Evolutionary conservation across 352 stramenopile genomes (phyloP).

Genomic region (Thalassiosira livingstoniorum): DNA sequence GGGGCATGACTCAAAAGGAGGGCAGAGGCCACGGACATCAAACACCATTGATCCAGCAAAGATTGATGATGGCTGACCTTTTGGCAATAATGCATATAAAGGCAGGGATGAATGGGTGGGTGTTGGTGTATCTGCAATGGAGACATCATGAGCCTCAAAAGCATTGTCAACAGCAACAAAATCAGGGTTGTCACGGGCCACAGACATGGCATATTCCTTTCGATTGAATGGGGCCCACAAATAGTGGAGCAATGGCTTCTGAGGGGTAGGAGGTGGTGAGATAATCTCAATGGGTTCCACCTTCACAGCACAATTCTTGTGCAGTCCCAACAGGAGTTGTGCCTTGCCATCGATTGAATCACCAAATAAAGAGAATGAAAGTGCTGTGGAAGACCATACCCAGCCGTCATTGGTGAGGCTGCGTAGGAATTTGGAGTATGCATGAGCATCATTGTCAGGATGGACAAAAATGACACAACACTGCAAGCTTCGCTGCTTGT

Average conservation of each 20-base stretch:
- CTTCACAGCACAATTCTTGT: not conserved
- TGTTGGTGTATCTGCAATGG: not conserved
- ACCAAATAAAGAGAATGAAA: constrained; percentile 14
- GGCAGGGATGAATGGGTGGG: not conserved
- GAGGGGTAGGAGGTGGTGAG: not conserved
- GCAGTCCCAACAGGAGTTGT: constrained; percentile 1
- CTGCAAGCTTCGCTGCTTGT: too few relatives aligned
- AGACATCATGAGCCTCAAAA: too few relatives aligned
- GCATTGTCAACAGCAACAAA: not conserved
- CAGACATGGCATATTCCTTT: not conserved
- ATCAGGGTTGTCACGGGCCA: not conserved
- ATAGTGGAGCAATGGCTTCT: not conserved
- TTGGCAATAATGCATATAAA: not conserved
- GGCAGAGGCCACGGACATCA: not conserved
- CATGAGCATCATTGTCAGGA: constrained; percentile 4
- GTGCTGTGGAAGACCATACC: not conserved
- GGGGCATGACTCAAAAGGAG: not conserved
- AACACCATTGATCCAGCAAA: not conserved
- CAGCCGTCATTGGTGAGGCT: not conserved
- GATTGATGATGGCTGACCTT: not conserved
- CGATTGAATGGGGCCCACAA: constrained; percentile 13
- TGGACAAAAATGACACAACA: constrained; percentile 1
- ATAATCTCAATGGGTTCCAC: not conserved
- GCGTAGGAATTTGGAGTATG: not conserved
- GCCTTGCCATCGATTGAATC: not conserved